Evolutionary conservation across 23 red algal genomes (phyloP).

Genomic region (Chondrus crispus): DNA sequence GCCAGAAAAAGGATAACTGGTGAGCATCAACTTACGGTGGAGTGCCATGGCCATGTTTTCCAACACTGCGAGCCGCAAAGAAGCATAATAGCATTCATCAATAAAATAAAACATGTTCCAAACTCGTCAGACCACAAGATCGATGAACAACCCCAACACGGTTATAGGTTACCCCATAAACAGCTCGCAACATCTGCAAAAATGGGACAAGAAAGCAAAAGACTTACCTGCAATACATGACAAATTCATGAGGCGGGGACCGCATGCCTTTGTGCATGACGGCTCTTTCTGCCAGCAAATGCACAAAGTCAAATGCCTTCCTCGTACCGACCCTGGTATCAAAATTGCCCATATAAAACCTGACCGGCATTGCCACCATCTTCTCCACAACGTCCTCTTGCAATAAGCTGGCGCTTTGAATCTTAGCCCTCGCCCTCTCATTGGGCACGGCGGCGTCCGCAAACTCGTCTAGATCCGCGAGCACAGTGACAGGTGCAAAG

Average conservation of each 20-base stretch:
- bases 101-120: background rate
- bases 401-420: slow-evolving; percentile 20
- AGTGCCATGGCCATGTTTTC: slow-evolving; percentile 55
- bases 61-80: background rate
- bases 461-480: slow-evolving; percentile 48
- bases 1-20: background rate
- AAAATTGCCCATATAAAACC: slow-evolving; percentile 67
- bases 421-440: background rate
- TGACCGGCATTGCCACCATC: slow-evolving; percentile 2
- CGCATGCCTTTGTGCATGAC: background rate
- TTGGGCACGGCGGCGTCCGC: background rate
- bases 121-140: background rate
- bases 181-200: no score
- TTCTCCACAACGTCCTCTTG: background rate
- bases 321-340: slow-evolving; percentile 56
- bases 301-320: slow-evolving; percentile 50
- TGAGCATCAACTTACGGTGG: slow-evolving; percentile 25
- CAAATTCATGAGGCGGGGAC: slow-evolving; percentile 51
- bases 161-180: no score
- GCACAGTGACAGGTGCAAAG: slow-evolving; percentile 53
- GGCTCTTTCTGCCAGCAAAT: slow-evolving; percentile 30
- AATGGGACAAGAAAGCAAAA: no score
- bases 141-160: no score
- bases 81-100: background rate
- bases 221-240: slow-evolving; percentile 73